These are phyloP conservation scores for Cystobasidium sp. DNA, from an alignment of 1,284 basidiomycete genomes.

Conservation along the genomic window DNA sequence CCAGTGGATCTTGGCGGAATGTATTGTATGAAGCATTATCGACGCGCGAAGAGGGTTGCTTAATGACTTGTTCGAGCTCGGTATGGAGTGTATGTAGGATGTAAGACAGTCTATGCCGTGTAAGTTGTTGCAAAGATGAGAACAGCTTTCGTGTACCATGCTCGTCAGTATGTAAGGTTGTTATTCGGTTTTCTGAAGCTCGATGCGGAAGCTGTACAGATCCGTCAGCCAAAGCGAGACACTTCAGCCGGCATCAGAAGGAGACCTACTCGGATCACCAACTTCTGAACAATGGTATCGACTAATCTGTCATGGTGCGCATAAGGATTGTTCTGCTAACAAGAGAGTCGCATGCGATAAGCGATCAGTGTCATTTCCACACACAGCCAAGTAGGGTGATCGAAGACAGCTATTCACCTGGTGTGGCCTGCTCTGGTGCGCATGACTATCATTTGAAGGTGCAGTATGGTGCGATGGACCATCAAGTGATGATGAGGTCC, in stretches of 20 bases:
- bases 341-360: not conserved
- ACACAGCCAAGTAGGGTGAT: not conserved
- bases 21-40: not conserved
- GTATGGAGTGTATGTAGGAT: slow-evolving; percentile 29
- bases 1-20: slow-evolving; percentile 15
- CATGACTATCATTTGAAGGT: not conserved
- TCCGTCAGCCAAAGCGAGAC: not conserved
- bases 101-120: slow-evolving; percentile 20
- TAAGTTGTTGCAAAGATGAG: slow-evolving; percentile 8
- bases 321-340: not conserved
- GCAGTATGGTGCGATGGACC: not conserved
- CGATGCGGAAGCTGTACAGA: slow-evolving; percentile 26
- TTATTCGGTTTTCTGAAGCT: slow-evolving; percentile 1
- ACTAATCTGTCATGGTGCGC: slow-evolving; percentile 8
- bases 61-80: slow-evolving; percentile 39
- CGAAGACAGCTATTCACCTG: not conserved
- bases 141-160: slow-evolving; percentile 6
- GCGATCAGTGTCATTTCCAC: not conserved
- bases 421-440: not conserved
- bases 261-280: not conserved
- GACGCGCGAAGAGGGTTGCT: slow-evolving; percentile 21
- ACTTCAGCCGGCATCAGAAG: not conserved
- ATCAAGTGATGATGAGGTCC: not conserved
- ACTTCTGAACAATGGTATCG: slow-evolving; percentile 1
- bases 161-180: slow-evolving; percentile 2